Conservation (phyloP, 129 eudicot species). For the Logfia minima region DNA sequence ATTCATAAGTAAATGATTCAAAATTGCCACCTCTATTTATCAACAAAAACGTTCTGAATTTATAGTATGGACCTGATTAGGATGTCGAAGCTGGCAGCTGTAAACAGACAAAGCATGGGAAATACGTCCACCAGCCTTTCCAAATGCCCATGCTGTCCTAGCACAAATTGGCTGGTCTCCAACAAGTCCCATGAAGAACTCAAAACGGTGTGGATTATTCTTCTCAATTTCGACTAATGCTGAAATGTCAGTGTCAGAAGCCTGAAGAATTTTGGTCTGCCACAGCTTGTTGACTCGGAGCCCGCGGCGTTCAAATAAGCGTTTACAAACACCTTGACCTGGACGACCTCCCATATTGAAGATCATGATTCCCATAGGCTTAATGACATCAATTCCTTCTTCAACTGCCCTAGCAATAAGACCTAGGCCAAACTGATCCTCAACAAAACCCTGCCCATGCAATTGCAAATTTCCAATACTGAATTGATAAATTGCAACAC, state of each 20-base stretch:
- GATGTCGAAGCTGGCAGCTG: slow-evolving; percentile 92
- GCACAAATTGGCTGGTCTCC: slow-evolving; percentile 99
- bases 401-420: slow-evolving; percentile 96
- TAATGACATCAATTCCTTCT: slow-evolving; percentile 91
- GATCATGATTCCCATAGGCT: slow-evolving; percentile 95
- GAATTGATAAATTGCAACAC: neutral
- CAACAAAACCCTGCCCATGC: slow-evolving; percentile 82
- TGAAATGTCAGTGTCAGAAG: slow-evolving; percentile 93
- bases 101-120: slow-evolving; percentile 97
- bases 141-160: slow-evolving; percentile 98
- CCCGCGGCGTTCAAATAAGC: slow-evolving; percentile 97
- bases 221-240: slow-evolving; percentile 96
- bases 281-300: slow-evolving; percentile 83
- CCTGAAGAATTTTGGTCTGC: slow-evolving; percentile 98
- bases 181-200: slow-evolving; percentile 97
- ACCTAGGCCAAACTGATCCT: slow-evolving; percentile 97
- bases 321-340: slow-evolving; percentile 95
- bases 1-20: neutral
- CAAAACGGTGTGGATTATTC: slow-evolving; percentile 92
- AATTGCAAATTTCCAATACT: neutral
- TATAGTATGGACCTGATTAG: slow-evolving; percentile 50
- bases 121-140: slow-evolving; percentile 92
- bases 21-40: neutral
- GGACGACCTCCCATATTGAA: slow-evolving; percentile 99
- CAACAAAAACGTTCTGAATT: neutral